Evolutionary conservation across 331 rosid genomes (phyloP).

Genomic region (Quercus phellos): DNA sequence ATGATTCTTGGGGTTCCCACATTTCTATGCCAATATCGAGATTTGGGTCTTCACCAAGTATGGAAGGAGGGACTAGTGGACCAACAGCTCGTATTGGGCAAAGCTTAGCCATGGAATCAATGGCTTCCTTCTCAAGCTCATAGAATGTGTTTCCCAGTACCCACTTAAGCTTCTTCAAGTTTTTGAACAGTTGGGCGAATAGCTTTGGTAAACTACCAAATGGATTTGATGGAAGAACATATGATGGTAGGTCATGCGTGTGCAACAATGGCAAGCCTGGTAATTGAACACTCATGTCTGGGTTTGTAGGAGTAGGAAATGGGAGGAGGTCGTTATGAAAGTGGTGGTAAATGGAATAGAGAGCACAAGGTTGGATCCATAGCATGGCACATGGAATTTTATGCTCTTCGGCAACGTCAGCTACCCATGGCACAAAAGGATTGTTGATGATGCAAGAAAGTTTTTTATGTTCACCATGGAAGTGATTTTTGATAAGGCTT

Average conservation of each 20-base stretch:
- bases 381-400: conserved; percentile 46
- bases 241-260: conserved; percentile 43
- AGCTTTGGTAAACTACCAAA: neutral
- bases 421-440: conserved; percentile 51
- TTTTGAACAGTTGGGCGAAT: conserved; percentile 11
- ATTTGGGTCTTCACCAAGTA: conserved; percentile 19
- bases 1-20: conserved; percentile 40
- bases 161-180: conserved; percentile 41
- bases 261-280: conserved; percentile 38
- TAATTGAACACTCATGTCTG: conserved; percentile 16
- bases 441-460: conserved; percentile 43
- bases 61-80: conserved; percentile 37
- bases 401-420: conserved; percentile 30
- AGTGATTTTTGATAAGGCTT: conserved; percentile 26
- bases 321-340: conserved; percentile 30
- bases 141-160: conserved; percentile 37
- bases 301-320: conserved; percentile 24
- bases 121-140: conserved; percentile 39
- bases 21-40: conserved; percentile 34
- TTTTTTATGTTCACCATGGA: conserved; percentile 9
- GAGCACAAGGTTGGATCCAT: conserved; percentile 56
- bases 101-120: conserved; percentile 32
- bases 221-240: conserved; percentile 36
- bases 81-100: conserved; percentile 33
- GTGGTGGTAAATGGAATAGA: conserved; percentile 37